phyloP scores from a whole-genome alignment of 2,329 filamentous ascomycete species.

The Pseudogymnoascus sp. region DNA sequence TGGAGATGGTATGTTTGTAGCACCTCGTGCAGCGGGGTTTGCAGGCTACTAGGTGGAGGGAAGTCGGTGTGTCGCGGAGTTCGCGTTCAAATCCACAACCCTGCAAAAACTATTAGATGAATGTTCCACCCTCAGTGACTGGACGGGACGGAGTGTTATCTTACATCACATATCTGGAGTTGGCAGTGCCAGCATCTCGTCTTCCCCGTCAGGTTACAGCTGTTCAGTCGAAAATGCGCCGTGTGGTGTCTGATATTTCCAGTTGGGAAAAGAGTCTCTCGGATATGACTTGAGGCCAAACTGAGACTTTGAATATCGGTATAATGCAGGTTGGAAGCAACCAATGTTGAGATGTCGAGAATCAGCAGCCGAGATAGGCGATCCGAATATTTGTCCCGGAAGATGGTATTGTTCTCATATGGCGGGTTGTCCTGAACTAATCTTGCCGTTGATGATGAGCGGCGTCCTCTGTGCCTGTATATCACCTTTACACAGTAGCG shows the following conservation, averaged over 20 bases:
- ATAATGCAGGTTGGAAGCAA: neutral
- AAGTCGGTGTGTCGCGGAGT: neutral
- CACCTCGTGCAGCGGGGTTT: neutral
- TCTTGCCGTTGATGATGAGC: neutral
- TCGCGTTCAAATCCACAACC: neutral
- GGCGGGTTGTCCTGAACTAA: neutral
- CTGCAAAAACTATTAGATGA: neutral
- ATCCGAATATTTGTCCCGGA: neutral
- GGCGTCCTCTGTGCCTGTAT: neutral
- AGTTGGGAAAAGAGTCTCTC: neutral
- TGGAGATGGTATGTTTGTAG: neutral
- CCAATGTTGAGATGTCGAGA: neutral
- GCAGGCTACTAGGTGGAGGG: neutral
- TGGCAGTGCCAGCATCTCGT: neutral
- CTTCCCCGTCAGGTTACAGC: neutral
- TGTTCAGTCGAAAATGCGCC: neutral
- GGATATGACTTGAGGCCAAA: neutral
- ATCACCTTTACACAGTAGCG: neutral
- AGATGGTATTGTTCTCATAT: neutral
- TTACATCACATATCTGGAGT: neutral
- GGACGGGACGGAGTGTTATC: neutral
- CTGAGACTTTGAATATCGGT: neutral
- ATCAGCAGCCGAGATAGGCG: neutral
- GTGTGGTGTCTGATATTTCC: neutral
- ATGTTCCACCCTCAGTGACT: neutral